Conservation (phyloP, 2,329 filamentous ascomycete species). For the Dactylellina leptospora region DNA sequence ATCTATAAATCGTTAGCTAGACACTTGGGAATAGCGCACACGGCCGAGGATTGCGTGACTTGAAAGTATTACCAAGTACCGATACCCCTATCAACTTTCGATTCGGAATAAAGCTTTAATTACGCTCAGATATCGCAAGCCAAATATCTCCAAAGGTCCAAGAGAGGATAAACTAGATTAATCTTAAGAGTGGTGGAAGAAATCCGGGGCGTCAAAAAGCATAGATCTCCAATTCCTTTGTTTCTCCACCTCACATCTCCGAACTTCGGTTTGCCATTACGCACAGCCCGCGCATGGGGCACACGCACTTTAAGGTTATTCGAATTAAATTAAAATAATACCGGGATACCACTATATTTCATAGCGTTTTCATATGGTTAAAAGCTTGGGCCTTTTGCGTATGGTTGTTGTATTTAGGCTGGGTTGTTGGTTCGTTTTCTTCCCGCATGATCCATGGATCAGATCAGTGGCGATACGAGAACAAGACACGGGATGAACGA, state of each 20-base stretch:
- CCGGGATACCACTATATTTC: neutral
- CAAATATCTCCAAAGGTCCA: no score
- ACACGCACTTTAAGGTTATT: neutral
- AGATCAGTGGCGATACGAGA: conserved; percentile 38
- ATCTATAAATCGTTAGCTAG: no score
- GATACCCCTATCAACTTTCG: no score
- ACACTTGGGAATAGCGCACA: no score
- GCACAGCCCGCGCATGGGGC: conserved; percentile 1
- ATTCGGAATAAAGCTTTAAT: no score
- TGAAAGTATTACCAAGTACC: no score
- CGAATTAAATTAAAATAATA: no score
- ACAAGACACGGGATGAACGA: conserved; percentile 14
- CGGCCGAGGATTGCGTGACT: no score
- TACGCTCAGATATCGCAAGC: no score
- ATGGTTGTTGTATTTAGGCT: conserved; percentile 32
- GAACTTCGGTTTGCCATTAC: conserved; percentile 2
- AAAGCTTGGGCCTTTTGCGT: neutral
- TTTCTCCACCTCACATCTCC: conserved; percentile 37
- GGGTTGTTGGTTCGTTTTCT: neutral
- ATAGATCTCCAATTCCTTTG: no score
- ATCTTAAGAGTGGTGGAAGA: no score
- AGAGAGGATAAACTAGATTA: neutral
- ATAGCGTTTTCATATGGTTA: neutral
- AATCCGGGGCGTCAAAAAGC: no score
- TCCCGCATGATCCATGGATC: conserved; percentile 46